Evolutionary conservation across 169 alveolate genomes (phyloP).

Genomic region (Eimeria maxima): DNA sequence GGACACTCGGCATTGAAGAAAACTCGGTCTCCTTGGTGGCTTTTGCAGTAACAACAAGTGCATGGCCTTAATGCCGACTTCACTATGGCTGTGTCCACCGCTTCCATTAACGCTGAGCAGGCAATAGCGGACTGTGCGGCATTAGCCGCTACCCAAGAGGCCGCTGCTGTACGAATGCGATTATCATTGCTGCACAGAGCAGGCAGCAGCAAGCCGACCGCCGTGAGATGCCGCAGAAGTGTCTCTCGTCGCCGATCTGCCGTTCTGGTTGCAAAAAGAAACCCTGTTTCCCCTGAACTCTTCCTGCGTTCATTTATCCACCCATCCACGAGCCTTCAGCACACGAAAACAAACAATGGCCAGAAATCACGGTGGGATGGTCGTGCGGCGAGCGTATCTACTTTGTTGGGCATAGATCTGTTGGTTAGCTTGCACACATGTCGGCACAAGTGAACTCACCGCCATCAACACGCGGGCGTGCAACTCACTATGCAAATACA

Average conservation of each 20-base stretch:
- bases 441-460: neutral
- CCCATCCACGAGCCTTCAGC: slow-evolving; percentile 70
- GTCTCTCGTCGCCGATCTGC: slow-evolving; percentile 33
- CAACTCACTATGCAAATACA: neutral
- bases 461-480: neutral
- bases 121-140: slow-evolving; percentile 60
- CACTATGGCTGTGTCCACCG: slow-evolving; percentile 50
- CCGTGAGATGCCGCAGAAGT: slow-evolving; percentile 42
- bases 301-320: slow-evolving; percentile 80
- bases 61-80: slow-evolving; percentile 33
- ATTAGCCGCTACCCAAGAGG: slow-evolving; percentile 68
- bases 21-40: slow-evolving; percentile 39
- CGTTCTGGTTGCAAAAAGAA: slow-evolving; percentile 36
- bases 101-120: slow-evolving; percentile 66
- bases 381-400: neutral
- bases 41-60: slow-evolving; percentile 55
- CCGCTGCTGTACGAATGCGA: slow-evolving; percentile 60
- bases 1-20: neutral
- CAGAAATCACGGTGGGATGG: neutral
- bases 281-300: slow-evolving; percentile 53
- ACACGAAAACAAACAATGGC: neutral
- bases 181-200: slow-evolving; percentile 59
- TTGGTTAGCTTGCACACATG: neutral
- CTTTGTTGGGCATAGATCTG: neutral
- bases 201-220: slow-evolving; percentile 62